Evolutionary conservation across 495 filamentous ascomycete species (phyloP).

Genomic region (Bathelium albidoporum): DNA sequence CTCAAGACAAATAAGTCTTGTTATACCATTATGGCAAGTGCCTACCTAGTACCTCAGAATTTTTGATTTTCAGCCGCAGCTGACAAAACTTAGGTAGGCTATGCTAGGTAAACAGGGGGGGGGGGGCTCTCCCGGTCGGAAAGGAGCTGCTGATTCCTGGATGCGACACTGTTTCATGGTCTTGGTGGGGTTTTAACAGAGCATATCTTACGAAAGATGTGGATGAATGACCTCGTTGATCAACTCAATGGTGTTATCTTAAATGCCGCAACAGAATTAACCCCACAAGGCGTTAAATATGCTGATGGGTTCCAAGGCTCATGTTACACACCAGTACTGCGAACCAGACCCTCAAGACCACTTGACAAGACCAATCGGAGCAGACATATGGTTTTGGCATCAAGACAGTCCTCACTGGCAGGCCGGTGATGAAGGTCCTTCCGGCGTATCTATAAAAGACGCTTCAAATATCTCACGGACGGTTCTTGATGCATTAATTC

Average conservation of each 20-base stretch:
- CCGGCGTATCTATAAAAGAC: not conserved
- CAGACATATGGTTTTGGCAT: constrained; percentile 11
- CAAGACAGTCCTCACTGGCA: not conserved
- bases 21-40: no score
- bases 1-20: no score
- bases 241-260: constrained; percentile 2
- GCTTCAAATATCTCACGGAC: not conserved
- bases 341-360: not conserved
- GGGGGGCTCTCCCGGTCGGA: no score
- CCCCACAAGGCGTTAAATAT: not conserved
- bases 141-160: no score
- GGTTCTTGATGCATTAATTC: constrained; percentile 1
- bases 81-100: no score
- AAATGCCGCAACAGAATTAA: constrained; percentile 2
- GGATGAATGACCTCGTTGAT: constrained; percentile 5
- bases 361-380: not conserved
- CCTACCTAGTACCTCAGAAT: no score
- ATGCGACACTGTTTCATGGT: not conserved
- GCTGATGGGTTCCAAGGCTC: not conserved
- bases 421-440: not conserved
- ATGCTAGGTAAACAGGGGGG: no score
- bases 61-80: no score
- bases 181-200: not conserved
- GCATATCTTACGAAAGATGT: not conserved
- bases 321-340: not conserved